Base-by-base conservation (phyloP, 371 early-diverging fungal genomes). In the Basidiobolus heterosporus region DNA sequence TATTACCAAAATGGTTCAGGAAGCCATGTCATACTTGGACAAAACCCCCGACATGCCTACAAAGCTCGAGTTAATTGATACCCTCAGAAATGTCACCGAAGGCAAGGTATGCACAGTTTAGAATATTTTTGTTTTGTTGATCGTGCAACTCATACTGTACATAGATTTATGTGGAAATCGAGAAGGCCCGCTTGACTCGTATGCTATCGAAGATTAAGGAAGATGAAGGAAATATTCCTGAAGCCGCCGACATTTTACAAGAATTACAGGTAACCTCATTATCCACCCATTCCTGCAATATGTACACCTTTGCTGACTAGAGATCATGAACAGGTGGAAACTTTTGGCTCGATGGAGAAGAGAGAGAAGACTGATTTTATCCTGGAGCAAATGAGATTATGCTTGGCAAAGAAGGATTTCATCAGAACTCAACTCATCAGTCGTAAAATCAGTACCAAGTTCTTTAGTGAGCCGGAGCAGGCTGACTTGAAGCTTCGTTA, bases 281-380 rank as follows among this genome's bases (percentile, higher is more conserved):
- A 51, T 37, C 21, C 41, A 46, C 17, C 30, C 35, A 38, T 9
- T 22, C 16, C 18, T 39, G 18, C 40, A n/a, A n/a, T n/a, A 36
- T 36, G 37, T 36, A 36, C 37, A 9, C 37, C n/a, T 9, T 36
- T 36, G 9, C 37, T 9, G 8, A 9, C 37, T 36, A 36, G n/a
- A 9, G 9, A 36, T 36, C 19, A 14, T 40, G 17, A 22, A 23
- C 54, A 80, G 76, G 92, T 95, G 14, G 98, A 97, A 63, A 97
- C 98, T 2, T 95, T 88, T 65, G 98, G 98, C 20, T 91, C 92
- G 3, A 91, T 98, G 93, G 93, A 95, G 48, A 81, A 82, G 58
- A 81, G 94, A 44, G 94, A 94, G 58, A 98, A 98, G 71, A 91
- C 92, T 1, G 94, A 94, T 45, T 98, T 98, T 61, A 91, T 98